Base-by-base conservation (phyloP, 768 basidiomycete species). In the Russula earlei region DNA sequence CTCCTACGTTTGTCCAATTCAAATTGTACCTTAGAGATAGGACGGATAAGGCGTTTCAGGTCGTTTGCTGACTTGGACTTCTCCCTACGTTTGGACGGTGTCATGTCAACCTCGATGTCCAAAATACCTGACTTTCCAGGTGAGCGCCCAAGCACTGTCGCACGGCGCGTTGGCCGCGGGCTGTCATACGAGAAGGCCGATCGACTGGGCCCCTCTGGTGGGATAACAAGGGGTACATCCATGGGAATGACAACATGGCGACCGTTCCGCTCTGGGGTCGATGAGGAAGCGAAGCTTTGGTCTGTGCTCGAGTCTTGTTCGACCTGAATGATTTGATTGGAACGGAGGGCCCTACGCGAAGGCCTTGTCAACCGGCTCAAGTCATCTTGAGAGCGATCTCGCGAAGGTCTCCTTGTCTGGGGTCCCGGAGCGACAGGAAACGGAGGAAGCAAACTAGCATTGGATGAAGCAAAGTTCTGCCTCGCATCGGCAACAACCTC, bases 401-500 rank as follows among this genome's bases (percentile, higher is more conserved):
- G 82, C 75, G 19, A 79, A 66, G 4, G 84, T 29, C 52, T 42
- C 2, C 57, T 36, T 20, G 57, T 58, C 20, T 58, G 57, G 14
- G 57, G 57, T 33, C 57, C 57, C 0, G 57, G 82, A 0, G 77
- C 73, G 15, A 83, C 70, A 1, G 87, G 85, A 25, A 87, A 77
- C 14, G 85, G 76, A 10, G 84, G 82, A 42, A 83, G 75, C 69
- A 37, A 74, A 67, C 46, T 72, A 62, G 66, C 72, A 22, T 70
- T 72, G 0, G 72, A 73, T 3, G 77, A 72, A 6, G 80, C 84
- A 64, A 91, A 91, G 54, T 78, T 84, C 65, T 85, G 81, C 40
- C 84, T 76, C 14, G 88, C 82, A 63, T 90, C 90, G 65, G 89
- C 84, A 7, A 90, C 85, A 15, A 90, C 87, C 72, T 80, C 88